phyloP scores from a whole-genome alignment of 306 rosid species.

The Dalbergia cultrata region DNA sequence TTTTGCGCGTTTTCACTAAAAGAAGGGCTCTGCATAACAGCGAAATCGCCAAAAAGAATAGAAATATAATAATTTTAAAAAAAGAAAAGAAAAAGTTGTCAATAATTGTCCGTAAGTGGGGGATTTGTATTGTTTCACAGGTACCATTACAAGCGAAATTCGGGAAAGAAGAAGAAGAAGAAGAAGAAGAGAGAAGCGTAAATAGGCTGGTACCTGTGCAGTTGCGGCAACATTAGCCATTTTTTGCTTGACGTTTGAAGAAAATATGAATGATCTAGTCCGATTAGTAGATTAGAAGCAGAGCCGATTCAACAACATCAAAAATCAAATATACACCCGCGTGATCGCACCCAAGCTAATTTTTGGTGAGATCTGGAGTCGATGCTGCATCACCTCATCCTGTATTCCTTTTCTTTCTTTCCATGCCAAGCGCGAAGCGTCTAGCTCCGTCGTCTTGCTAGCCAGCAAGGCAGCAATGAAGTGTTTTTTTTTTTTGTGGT shows the following conservation, averaged over 20 bases:
- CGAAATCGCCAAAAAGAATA: not conserved
- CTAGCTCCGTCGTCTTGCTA: not conserved
- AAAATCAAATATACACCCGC: not conserved
- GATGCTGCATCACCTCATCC: not conserved
- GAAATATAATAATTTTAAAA: not conserved
- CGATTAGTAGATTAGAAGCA: not conserved
- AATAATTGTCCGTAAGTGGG: not conserved
- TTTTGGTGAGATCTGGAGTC: constrained; percentile 19
- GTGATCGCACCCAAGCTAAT: not conserved
- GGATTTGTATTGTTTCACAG: not conserved
- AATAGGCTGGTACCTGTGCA: constrained; percentile 37
- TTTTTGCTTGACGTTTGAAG: not conserved
- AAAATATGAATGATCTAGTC: not conserved
- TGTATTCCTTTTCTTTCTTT: not conserved
- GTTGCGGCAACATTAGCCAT: constrained; percentile 57
- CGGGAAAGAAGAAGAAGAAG: not conserved
- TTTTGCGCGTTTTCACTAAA: constrained; percentile 55
- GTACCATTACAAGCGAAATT: not conserved
- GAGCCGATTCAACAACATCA: constrained; percentile 22
- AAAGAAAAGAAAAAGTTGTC: not conserved
- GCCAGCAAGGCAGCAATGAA: not conserved
- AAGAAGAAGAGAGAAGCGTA: not conserved
- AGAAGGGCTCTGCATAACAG: constrained; percentile 56
- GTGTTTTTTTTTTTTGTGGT: too few species aligned
- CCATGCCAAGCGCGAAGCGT: not conserved